Base-by-base conservation (phyloP, 1,284 basidiomycete species). In the Cryptococcus sp. region DNA sequence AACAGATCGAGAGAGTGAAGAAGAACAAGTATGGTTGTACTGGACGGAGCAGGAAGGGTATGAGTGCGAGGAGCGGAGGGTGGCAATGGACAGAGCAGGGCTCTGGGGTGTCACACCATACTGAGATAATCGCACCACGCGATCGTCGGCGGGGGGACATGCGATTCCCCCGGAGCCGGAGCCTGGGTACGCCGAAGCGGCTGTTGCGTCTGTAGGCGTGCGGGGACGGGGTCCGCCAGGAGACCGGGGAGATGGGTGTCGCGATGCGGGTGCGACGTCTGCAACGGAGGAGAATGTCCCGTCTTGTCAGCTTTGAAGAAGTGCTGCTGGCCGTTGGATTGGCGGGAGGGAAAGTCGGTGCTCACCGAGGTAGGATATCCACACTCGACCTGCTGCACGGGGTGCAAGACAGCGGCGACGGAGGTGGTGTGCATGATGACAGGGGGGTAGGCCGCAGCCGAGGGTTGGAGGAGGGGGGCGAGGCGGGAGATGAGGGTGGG, bases 51-150 rank as follows among this genome's bases (percentile, higher is more conserved):
- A n/a, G n/a, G n/a, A 28, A 21, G 45, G 45, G 23, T 8, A 20
- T 28, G 24, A 24, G 20, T 28, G n/a, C 45, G n/a, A 33, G 28
- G 28, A 33, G 28, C 28, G 28, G 28, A 33, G 28, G 28, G 28
- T 33, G 28, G 43, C 3, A 20, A 18, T 18, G 28, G 18, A 5
- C 13, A 20, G 18, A 45, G 45, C 15, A 35, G 28, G 28, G 28
- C 28, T 33, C 5, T 33, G 28, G 28, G 28, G 28, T 33, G 8
- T 35, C 52, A 63, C 15, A 63, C 50, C 58, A 63, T 63, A 43
- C 53, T 58, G 23, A 63, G 55, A 46, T 57, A 42, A 57, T 63
- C 61, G 40, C 53, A 55, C 61, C 61, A 62, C n/a, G 57, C 57
- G 43, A 62, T 56, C 2, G 60, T 62, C 21, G 60, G 54, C 11